phyloP scores from a whole-genome alignment of 306 rosid species.

The Castanea mollissima region DNA sequence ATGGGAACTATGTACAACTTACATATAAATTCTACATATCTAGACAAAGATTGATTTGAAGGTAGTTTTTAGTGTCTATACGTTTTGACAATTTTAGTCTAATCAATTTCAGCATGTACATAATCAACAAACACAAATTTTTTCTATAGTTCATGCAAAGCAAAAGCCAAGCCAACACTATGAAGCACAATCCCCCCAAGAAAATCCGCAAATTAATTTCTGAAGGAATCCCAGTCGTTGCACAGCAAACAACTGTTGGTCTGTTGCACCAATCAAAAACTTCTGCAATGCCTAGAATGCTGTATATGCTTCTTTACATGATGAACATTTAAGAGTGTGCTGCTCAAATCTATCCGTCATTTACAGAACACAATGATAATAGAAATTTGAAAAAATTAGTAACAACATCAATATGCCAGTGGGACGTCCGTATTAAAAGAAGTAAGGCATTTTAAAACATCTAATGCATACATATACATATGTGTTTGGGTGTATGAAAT shows the following conservation, averaged over 20 bases:
- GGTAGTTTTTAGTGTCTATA: background rate
- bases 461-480: background rate
- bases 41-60: background rate
- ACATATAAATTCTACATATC: background rate
- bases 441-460: background rate
- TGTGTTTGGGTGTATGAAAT: background rate
- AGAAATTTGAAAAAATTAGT: background rate
- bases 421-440: background rate
- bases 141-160: slow-evolving; percentile 46
- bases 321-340: slow-evolving; percentile 85
- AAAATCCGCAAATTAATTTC: slow-evolving; percentile 44
- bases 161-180: slow-evolving; percentile 58
- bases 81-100: slow-evolving; percentile 7
- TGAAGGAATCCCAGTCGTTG: slow-evolving; percentile 79
- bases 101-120: slow-evolving; percentile 84
- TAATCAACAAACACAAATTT: slow-evolving; percentile 83
- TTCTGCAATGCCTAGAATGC: slow-evolving; percentile 64
- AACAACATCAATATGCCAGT: background rate
- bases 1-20: background rate
- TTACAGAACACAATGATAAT: slow-evolving; percentile 26
- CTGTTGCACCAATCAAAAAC: slow-evolving; percentile 50
- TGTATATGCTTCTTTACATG: slow-evolving; percentile 77
- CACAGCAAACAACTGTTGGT: slow-evolving; percentile 46
- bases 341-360: slow-evolving; percentile 97
- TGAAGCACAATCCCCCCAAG: slow-evolving; percentile 59